Evolutionary conservation across 495 filamentous ascomycete genomes (phyloP), one percentile per base, ranked within the genome.

Genomic region (Penicillium subrubescens): DNA sequence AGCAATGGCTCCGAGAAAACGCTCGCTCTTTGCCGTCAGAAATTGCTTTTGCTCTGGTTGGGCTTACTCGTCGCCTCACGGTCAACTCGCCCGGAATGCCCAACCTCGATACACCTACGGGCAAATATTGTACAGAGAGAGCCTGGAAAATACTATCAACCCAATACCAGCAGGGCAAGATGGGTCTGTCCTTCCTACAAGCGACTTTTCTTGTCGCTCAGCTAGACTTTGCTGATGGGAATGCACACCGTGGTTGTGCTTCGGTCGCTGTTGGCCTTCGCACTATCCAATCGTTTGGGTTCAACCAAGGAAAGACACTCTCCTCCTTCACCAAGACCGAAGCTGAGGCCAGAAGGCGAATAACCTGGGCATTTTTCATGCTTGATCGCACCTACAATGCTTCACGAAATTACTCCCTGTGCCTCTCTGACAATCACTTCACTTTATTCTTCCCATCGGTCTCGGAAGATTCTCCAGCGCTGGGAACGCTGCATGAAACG

Each of bases 311-410:
- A 11, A 55, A 55, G n/a, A 64, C 64, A 15, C 27, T 63, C 8
- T 54, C 51, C 19, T 39, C 52, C 5, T 29, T 67, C 15, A 57
- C 25, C 7, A 17, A 43, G 10, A 50, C 53, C 3, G 61, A 68
- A 10, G 29, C 57, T 34, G 63, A 68, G 25, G 56, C 63, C 12
- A 60, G 65, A n/a, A 65, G 60, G 57, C 65, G 73, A 33, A 70
- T 73, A 11, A 70, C 68, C 1, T 75, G 73, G 73, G 71, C 71
- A 3, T 75, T 65, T 48, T 75, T 75, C 57, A 73, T 75, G 67
- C 68, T 75, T 14, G 73, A 75, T 54, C 71, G 73, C 48, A 69
- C 62, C 6, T 75, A 75, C 34, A 73, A 71, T 37, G 71, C 71
- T 6, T 73, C 73, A 5, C 62, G 68, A 35, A 70, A 67, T 39